Evolutionary conservation across 1,284 basidiomycete genomes (phyloP), one percentile per base, ranked within the genome.

Genomic region (Pterulicium gracile): DNA sequence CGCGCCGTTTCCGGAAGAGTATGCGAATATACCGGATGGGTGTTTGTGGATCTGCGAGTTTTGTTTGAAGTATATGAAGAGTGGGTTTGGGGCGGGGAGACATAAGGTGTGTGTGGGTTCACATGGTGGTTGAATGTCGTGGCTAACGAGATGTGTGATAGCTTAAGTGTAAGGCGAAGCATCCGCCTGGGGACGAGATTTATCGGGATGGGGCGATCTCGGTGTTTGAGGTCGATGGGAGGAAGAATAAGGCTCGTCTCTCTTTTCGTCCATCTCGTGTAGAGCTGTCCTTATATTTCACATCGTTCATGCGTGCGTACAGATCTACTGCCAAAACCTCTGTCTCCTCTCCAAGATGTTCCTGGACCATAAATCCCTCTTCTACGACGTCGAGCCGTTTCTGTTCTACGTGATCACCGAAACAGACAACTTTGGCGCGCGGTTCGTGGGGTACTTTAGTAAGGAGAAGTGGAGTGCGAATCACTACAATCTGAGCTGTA

Each of bases 271-370:
- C 23, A 23, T 47, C 15, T n/a, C n/a, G n/a, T n/a, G n/a, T n/a
- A 32, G 17, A 40, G 45, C 43, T 18, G 4, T 47, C 45, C 17
- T n/a, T n/a, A 32, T 7, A 10, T 34, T 47, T 43, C 47, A 21
- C 40, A 17, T 47, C 19, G 43, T 24, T 44, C 23, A 23, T 41
- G 3, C 24, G 51, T 50, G 42, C 32, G 35, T 50, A 35, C 50
- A 88, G 87, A 98, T 98, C 57, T 99, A 98, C 64, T 98, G 96
- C 61, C 96, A 98, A 63, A 98, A 99, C 61, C 76, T 99, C n/a
- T 98, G 96, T 65, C 73, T 99, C 47, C 74, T 99, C 22, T 95
- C 95, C 48, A 98, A 98, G 66, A 97, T 98, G 91, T 99, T 98
- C 63, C 79, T 99, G 54, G 94, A 98, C 61, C 95, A 98, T 71